Percentiles rank a stretch among this genome's conserved stretches.
phyloP scores from a whole-genome alignment of 768 basidiomycete genomes.

The Cyclocybe cylindracea region DNA sequence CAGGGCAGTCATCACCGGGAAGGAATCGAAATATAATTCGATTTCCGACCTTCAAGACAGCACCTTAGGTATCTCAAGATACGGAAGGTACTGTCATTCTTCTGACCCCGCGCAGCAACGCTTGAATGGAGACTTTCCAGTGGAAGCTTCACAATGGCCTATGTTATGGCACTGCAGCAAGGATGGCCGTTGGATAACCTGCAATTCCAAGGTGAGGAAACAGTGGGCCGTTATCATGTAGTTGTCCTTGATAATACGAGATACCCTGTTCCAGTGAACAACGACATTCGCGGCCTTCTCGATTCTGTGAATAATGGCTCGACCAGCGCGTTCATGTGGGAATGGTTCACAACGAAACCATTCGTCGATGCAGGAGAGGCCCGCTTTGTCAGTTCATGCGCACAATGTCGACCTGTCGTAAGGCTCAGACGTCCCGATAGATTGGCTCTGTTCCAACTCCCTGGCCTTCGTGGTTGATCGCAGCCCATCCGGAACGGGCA shows the following conservation, averaged over 20 bases:
- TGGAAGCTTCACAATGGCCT: conserved; percentile 94
- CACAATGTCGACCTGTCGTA: neutral
- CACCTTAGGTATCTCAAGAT: conserved; percentile 85
- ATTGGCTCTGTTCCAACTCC: conserved; percentile 88
- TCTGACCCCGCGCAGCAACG: neutral
- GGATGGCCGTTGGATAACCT: conserved; percentile 69
- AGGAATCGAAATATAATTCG: conserved; percentile 63
- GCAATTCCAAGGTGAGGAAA: conserved; percentile 65
- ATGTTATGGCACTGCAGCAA: conserved; percentile 89
- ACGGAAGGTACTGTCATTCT: conserved; percentile 64
- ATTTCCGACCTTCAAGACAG: conserved; percentile 80
- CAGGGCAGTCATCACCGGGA: conserved; percentile 94
- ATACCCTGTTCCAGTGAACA: conserved; percentile 54
- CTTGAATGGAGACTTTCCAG: conserved; percentile 31
- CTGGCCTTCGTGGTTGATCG: conserved; percentile 97
- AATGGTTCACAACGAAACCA: conserved; percentile 82
- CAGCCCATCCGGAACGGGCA: conserved; percentile 74
- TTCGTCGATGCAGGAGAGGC: conserved; percentile 78
- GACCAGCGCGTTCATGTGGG: conserved; percentile 94
- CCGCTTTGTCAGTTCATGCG: conserved; percentile 66
- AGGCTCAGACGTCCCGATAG: conserved; percentile 31
- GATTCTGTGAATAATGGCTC: conserved; percentile 86
- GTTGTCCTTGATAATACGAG: too few relatives aligned
- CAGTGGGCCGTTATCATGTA: neutral
- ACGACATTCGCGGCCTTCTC: conserved; percentile 79